phyloP scores from a whole-genome alignment of 495 filamentous ascomycete genomes.

The Penicillium paxilli region DNA sequence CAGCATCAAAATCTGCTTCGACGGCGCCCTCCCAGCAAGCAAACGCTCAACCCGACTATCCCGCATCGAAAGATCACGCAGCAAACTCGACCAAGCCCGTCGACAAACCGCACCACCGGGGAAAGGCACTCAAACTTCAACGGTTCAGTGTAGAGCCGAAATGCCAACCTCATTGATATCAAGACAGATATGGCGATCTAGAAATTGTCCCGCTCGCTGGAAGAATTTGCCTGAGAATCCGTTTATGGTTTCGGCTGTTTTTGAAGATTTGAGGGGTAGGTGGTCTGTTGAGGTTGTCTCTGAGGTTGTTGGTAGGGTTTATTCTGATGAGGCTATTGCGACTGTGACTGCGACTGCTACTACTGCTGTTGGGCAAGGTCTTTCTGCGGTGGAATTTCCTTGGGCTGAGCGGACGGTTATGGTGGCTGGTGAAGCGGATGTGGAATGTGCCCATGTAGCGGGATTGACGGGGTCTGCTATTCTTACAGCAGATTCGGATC shows the following conservation, averaged over 20 bases:
- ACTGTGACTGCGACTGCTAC: too few relatives aligned
- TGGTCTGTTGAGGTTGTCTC: conserved; percentile 32
- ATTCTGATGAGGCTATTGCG: too few relatives aligned
- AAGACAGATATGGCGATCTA: conserved; percentile 24
- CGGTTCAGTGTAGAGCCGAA: too few relatives aligned
- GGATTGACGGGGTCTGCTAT: conserved; percentile 50
- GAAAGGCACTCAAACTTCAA: neutral
- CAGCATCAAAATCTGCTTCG: conserved; percentile 83
- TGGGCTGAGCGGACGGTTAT: conserved; percentile 55
- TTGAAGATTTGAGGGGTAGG: conserved; percentile 55
- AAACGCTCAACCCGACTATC: conserved; percentile 55
- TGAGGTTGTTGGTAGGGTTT: too few relatives aligned
- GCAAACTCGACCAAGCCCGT: conserved; percentile 36
- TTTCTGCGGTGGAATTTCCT: conserved; percentile 19
- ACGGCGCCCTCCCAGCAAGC: conserved; percentile 65
- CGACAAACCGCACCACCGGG: conserved; percentile 1
- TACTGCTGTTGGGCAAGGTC: too few relatives aligned
- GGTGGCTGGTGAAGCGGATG: conserved; percentile 71
- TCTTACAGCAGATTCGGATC: conserved; percentile 72
- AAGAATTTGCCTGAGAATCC: conserved; percentile 52
- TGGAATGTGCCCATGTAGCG: conserved; percentile 61
- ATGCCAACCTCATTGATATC: neutral
- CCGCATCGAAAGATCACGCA: conserved; percentile 50
- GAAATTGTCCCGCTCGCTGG: conserved; percentile 23
- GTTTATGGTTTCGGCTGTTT: conserved; percentile 68